These are phyloP conservation scores for Nosema muscidifuracis DNA, from an alignment of 371 early-diverging fungal species.

Conservation along the genomic window DNA sequence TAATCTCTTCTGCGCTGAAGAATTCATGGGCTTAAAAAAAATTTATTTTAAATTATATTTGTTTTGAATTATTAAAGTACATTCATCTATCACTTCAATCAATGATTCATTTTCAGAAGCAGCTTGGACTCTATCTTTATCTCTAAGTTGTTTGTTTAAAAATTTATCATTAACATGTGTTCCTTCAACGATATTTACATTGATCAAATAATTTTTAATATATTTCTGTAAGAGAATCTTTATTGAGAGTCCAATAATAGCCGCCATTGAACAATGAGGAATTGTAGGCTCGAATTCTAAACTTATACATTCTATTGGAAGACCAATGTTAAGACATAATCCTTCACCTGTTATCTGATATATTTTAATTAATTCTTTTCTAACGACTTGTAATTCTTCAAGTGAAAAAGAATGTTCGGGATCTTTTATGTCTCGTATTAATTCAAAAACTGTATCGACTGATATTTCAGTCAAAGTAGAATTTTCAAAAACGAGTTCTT, in stretches of 20 bases:
- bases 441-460: conserved; percentile 65
- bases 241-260: conserved; percentile 91
- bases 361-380: conserved; percentile 41
- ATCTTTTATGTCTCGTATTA: conserved; percentile 89
- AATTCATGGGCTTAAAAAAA: conserved; percentile 64
- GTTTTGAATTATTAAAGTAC: neutral
- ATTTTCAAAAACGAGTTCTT: conserved; percentile 12
- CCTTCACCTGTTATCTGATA: conserved; percentile 57
- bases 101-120: conserved; percentile 76
- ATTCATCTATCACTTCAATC: conserved; percentile 46
- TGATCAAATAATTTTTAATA: conserved; percentile 76
- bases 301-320: conserved; percentile 31
- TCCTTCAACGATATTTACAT: conserved; percentile 70
- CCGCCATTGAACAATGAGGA: conserved; percentile 98
- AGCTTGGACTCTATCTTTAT: conserved; percentile 96
- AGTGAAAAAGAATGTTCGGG: conserved; percentile 75
- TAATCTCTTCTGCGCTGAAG: conserved; percentile 66
- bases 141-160: conserved; percentile 93
- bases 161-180: conserved; percentile 83
- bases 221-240: conserved; percentile 76
- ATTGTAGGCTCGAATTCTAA: conserved; percentile 81
- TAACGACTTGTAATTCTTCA: conserved; percentile 65
- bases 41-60: neutral
- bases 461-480: conserved; percentile 11
- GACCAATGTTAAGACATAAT: conserved; percentile 55